phyloP scores from a whole-genome alignment of 768 basidiomycete genomes.

The Phaeotremella fagi region DNA sequence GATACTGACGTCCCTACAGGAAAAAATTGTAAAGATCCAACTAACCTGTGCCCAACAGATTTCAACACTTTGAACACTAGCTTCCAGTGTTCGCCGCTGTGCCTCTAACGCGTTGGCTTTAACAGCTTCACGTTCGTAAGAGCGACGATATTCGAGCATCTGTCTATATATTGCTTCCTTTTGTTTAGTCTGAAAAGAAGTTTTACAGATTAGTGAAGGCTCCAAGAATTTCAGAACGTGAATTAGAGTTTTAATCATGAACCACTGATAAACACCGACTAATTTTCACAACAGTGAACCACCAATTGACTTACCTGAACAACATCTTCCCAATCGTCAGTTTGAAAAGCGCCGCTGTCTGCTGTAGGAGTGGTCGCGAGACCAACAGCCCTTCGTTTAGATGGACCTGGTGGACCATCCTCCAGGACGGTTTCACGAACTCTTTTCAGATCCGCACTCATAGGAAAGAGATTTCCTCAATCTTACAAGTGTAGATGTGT shows the following conservation, averaged over 20 bases:
- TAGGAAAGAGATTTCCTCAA: no score
- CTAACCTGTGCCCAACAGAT: conserved; percentile 43
- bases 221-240: neutral
- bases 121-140: conserved; percentile 30
- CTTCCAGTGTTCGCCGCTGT: conserved; percentile 31
- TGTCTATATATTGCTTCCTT: conserved; percentile 46
- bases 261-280: no score
- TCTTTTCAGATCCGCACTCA: conserved; percentile 44
- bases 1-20: no score
- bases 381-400: conserved; percentile 26
- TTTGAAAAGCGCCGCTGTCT: conserved; percentile 18
- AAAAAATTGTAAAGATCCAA: neutral
- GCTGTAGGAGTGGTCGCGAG: conserved; percentile 7
- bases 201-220: no score
- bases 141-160: conserved; percentile 42
- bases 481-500: no score
- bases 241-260: no score
- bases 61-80: conserved; percentile 37
- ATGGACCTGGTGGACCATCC: conserved; percentile 17
- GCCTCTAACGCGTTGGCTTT: conserved; percentile 35
- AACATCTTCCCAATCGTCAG: conserved; percentile 40
- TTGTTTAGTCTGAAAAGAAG: conserved; percentile 17
- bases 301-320: conserved; percentile 42
- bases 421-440: conserved; percentile 34
- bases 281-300: no score